Evolutionary conservation across 2,329 filamentous ascomycete species (phyloP).

Genomic region (Coleophoma cylindrospora): DNA sequence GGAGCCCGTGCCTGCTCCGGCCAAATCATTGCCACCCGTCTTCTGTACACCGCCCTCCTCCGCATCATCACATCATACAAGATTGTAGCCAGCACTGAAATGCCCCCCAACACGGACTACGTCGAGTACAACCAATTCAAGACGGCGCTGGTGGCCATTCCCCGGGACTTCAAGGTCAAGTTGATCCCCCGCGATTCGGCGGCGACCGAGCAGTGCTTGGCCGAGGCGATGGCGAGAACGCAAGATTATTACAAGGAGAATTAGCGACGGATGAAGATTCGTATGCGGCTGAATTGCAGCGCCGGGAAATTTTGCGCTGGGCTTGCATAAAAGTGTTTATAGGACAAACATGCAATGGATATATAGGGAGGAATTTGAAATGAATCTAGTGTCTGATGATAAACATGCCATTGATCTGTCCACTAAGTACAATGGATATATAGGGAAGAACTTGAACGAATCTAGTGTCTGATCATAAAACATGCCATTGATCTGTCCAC

Average conservation of each 20-base stretch:
- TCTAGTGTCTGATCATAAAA: too few relatives aligned
- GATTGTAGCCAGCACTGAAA: conserved; percentile 39
- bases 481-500: too few relatives aligned
- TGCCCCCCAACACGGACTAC: conserved; percentile 56
- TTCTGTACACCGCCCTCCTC: conserved; percentile 44
- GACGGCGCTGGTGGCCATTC: conserved; percentile 54
- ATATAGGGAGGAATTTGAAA: too few relatives aligned
- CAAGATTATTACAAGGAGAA: conserved; percentile 19
- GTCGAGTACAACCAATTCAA: conserved; percentile 59
- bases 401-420: too few relatives aligned
- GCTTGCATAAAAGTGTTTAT: too few relatives aligned
- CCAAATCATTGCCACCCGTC: conserved; percentile 42
- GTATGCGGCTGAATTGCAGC: not conserved
- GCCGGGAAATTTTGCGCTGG: too few relatives aligned
- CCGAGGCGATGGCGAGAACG: conserved; percentile 16
- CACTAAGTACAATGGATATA: too few relatives aligned
- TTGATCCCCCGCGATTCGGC: conserved; percentile 44
- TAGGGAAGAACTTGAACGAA: too few relatives aligned
- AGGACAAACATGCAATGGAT: too few relatives aligned
- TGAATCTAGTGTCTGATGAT: too few relatives aligned
- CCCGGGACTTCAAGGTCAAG: conserved; percentile 50
- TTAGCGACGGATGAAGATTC: conserved; percentile 3
- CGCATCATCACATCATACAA: conserved; percentile 43
- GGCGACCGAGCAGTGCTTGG: conserved; percentile 14
- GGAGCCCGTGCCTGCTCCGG: conserved; percentile 47